Conservation (phyloP, 352 stramenopile genomes). For the Pythium utonaiense region DNA sequence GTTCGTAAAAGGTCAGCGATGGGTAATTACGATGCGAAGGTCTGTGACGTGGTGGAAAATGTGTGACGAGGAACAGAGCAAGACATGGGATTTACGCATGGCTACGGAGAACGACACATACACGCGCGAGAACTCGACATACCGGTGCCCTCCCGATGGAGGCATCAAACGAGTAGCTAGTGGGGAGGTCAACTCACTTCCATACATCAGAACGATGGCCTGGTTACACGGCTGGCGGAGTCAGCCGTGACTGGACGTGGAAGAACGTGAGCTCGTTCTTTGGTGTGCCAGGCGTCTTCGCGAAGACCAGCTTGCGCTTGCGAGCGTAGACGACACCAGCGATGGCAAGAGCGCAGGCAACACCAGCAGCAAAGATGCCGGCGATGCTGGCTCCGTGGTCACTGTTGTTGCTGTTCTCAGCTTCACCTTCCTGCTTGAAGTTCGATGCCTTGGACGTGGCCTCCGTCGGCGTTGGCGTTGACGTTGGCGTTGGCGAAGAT, state of each 20-base stretch:
- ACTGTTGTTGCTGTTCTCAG: neutral
- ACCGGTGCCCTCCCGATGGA: neutral
- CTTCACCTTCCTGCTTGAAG: constrained; percentile 15
- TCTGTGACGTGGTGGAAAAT: constrained; percentile 6
- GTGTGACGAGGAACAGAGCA: neutral
- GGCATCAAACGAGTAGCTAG: neutral
- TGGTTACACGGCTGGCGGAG: constrained; percentile 25
- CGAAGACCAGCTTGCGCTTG: constrained; percentile 19
- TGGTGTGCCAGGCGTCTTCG: constrained; percentile 31
- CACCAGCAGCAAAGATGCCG: constrained; percentile 17
- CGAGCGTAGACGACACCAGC: constrained; percentile 19
- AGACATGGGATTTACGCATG: neutral
- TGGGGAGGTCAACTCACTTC: constrained; percentile 4
- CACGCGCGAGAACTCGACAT: neutral
- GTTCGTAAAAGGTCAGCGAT: constrained; percentile 11
- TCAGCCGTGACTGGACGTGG: constrained; percentile 33
- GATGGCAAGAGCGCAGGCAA: constrained; percentile 21
- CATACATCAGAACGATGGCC: neutral
- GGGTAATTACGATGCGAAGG: neutral
- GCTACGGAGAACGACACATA: neutral
- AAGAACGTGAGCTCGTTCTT: constrained; percentile 34
- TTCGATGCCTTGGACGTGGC: constrained; percentile 8
- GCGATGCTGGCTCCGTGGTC: constrained; percentile 10
- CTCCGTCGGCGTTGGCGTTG: neutral
- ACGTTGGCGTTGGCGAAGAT: neutral